Evolutionary conservation across 1,284 basidiomycete genomes (phyloP).

Genomic region (Trichosporon ovoides): DNA sequence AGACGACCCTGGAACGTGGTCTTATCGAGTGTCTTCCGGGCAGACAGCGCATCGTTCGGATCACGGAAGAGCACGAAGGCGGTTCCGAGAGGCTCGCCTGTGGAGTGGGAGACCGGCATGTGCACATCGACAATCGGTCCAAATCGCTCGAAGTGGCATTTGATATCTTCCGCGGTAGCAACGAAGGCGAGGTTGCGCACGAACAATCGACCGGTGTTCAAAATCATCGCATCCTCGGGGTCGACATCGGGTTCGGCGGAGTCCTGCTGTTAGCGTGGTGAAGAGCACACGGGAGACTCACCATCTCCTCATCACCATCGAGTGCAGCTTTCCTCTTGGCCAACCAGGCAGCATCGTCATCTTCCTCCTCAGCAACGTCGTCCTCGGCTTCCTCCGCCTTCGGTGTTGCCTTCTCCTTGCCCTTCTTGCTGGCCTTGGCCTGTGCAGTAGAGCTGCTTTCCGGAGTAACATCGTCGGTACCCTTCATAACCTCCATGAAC

Average conservation of each 20-base stretch:
- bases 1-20: conserved; percentile 87
- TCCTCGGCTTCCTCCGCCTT: neutral
- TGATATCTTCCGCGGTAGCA: conserved; percentile 68
- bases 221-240: conserved; percentile 59
- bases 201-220: conserved; percentile 76
- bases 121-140: conserved; percentile 77
- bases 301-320: conserved; percentile 20
- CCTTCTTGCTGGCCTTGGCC: conserved; percentile 56
- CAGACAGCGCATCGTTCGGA: conserved; percentile 64
- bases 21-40: conserved; percentile 74
- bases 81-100: conserved; percentile 65
- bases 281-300: neutral
- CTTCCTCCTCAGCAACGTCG: conserved; percentile 9
- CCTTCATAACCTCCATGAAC: conserved; percentile 50
- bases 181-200: conserved; percentile 85
- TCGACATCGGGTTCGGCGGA: conserved; percentile 15
- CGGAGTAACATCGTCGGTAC: conserved; percentile 35
- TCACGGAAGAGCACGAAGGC: conserved; percentile 75
- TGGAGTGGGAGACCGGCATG: conserved; percentile 63
- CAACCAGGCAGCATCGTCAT: conserved; percentile 56
- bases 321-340: conserved; percentile 50
- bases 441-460: conserved; percentile 34
- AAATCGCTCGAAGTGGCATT: conserved; percentile 61
- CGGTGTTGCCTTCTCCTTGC: conserved; percentile 35
- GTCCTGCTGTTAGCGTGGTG: conserved; percentile 2